A percentile compares a stretch with the other conserved stretches of the same genome.
These are phyloP conservation scores for Fusarium udum DNA, from an alignment of 2,329 filamentous ascomycete genomes.

Conservation along the genomic window DNA sequence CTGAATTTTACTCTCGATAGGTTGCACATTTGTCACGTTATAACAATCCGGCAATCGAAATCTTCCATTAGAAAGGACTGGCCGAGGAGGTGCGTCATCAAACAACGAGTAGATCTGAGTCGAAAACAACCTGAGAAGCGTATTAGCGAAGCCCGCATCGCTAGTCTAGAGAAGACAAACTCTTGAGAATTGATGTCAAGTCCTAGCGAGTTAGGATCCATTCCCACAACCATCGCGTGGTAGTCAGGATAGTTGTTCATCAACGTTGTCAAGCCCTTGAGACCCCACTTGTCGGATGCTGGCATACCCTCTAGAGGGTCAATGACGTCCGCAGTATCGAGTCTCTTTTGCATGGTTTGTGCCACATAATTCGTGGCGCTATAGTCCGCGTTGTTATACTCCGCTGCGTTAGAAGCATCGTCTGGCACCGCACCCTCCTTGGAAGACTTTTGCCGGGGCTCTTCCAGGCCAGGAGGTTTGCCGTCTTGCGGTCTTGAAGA, in stretches of 20 bases:
- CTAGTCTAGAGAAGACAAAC: slow-evolving; percentile 54
- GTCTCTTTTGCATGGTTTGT: slow-evolving; percentile 43
- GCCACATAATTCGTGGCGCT: background rate
- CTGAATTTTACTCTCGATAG: slow-evolving; percentile 71
- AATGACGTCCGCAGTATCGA: slow-evolving; percentile 53
- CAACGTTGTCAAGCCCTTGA: slow-evolving; percentile 70
- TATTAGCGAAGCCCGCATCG: slow-evolving; percentile 23
- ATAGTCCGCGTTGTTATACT: slow-evolving; percentile 54
- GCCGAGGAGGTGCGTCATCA: slow-evolving; percentile 67
- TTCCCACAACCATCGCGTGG: slow-evolving; percentile 67
- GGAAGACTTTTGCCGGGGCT: slow-evolving; percentile 56
- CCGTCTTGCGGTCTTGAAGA: slow-evolving; percentile 56
- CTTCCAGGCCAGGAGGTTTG: slow-evolving; percentile 52
- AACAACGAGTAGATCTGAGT: slow-evolving; percentile 70
- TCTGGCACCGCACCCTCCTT: slow-evolving; percentile 54
- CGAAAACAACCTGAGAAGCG: slow-evolving; percentile 59
- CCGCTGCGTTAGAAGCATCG: slow-evolving; percentile 54
- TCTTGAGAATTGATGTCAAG: slow-evolving; percentile 66
- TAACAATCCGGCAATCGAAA: slow-evolving; percentile 73
- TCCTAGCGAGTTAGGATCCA: slow-evolving; percentile 66
- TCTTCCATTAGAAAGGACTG: slow-evolving; percentile 60
- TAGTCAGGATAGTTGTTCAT: slow-evolving; percentile 73
- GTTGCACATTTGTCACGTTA: slow-evolving; percentile 71
- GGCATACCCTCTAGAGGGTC: slow-evolving; percentile 70
- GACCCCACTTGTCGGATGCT: slow-evolving; percentile 70